Base-by-base conservation (phyloP, 23 red algal species). In the Chondrus crispus region DNA sequence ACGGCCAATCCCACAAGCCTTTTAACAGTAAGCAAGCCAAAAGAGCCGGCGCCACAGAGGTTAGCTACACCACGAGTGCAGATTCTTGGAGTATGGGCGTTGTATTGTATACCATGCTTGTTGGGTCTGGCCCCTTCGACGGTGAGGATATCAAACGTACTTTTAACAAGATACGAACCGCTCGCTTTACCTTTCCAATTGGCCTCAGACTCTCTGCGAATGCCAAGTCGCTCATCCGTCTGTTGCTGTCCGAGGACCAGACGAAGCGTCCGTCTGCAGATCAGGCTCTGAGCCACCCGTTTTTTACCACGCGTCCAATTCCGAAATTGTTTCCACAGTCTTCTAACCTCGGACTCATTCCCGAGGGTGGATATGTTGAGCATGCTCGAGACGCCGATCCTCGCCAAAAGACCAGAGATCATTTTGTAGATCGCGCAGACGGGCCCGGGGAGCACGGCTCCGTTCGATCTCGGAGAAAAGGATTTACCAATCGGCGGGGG, bases 81-180 rank as follows among this genome's bases (percentile, higher is more conserved):
- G 78, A 83, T 60, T 11, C 57, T 6, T 83, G 51, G 46, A 58
- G 46, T 45, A 39, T 45, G 28, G 78, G 78, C 52, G 52, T 83
- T 12, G 78, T 83, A 20, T 62, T 83, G 78, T 83, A 58, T 63
- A 83, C n/a, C n/a, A 83, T 83, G 78, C 78, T 83, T 10, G 45
- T 37, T 83, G 78, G 78, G 46, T 39, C 46, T 53, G 78, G 46
- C 10, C 78, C 78, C 11, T 83, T 83, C 81, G 87, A 91, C 52
- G 60, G 49, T 4, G 75, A 70, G 12, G 87, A 91, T 81, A 53
- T 81, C 18, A 19, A 22, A 32, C 40, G 55, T 10, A 91, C 87
- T 19, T 91, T 82, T 37, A 50, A 62, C 33, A 46, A 71, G 19
- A 91, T 91, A 60, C 78, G 78, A 24, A 60, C 78, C 8, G 78